Conservation (phyloP, 2,329 filamentous ascomycete genomes). For the Aspergillus candidus region DNA sequence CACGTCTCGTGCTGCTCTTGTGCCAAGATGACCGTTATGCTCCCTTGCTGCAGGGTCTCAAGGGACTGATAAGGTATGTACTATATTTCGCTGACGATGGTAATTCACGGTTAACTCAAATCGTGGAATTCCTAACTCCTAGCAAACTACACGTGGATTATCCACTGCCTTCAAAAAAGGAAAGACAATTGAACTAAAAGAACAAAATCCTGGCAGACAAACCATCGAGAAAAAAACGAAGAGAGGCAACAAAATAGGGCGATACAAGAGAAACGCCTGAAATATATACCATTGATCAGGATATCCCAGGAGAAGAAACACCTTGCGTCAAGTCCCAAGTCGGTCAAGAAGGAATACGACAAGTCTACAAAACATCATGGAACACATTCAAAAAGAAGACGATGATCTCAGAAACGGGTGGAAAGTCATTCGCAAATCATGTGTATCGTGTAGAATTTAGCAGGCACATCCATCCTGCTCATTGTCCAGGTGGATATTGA, state of each 20-base stretch:
- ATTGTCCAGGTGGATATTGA: constrained; percentile 95
- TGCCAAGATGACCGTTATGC: no score
- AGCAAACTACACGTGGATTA: constrained; percentile 9
- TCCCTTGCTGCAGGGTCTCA: no score
- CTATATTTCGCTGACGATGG: not conserved
- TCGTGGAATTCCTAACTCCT: constrained; percentile 23
- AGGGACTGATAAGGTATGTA: not conserved
- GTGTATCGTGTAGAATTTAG: constrained; percentile 45
- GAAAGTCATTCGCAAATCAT: constrained; percentile 21
- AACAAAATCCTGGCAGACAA: constrained; percentile 9
- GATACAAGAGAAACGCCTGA: constrained; percentile 11
- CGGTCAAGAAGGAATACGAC: not conserved
- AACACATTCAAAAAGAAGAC: not conserved
- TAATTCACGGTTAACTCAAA: not conserved
- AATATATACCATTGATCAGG: constrained; percentile 13
- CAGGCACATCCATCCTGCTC: constrained; percentile 90
- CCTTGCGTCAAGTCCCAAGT: constrained; percentile 6
- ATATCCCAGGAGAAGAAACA: constrained; percentile 1
- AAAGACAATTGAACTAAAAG: constrained; percentile 2
- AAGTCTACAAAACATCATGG: no score
- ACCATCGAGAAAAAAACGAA: constrained; percentile 5
- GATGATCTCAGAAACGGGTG: constrained; percentile 1
- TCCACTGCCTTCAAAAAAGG: constrained; percentile 10
- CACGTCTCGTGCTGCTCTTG: no score
- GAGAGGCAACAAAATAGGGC: constrained; percentile 9